Percentiles rank a stretch among this genome's conserved stretches.
These are phyloP conservation scores for Backusella luteola DNA, from an alignment of 192 early-diverging fungal species.

Conservation along the genomic window DNA sequence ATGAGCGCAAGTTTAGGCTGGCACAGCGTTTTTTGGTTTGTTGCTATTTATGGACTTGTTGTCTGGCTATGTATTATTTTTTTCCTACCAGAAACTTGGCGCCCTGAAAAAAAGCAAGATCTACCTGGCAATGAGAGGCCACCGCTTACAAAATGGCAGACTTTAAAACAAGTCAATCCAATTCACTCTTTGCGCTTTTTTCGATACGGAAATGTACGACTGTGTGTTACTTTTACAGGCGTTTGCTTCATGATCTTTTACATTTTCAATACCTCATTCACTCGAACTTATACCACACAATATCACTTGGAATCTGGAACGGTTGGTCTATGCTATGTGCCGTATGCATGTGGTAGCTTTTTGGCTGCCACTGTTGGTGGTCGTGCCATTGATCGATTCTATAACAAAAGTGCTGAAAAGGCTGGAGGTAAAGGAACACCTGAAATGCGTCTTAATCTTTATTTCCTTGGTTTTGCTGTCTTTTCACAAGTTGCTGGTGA, in stretches of 20 bases:
- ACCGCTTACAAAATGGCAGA: not conserved
- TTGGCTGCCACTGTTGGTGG: slow-evolving; percentile 19
- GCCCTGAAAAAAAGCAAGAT: not conserved
- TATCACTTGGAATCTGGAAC: slow-evolving; percentile 27
- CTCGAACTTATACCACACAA: slow-evolving; percentile 33
- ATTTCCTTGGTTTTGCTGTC: slow-evolving; percentile 14
- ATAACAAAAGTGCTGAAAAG: slow-evolving; percentile 16
- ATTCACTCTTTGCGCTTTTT: slow-evolving; percentile 19
- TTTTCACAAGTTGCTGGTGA: slow-evolving; percentile 12
- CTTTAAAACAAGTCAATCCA: slow-evolving; percentile 25
- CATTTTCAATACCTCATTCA: slow-evolving; percentile 30
- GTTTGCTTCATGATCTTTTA: slow-evolving; percentile 32
- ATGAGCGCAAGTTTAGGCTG: slow-evolving; percentile 32
- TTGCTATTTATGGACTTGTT: slow-evolving; percentile 20
- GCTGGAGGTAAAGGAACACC: slow-evolving; percentile 18
- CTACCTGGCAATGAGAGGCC: not conserved
- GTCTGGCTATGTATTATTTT: slow-evolving; percentile 25
- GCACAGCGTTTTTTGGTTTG: slow-evolving; percentile 33
- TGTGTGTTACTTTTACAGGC: slow-evolving; percentile 22
- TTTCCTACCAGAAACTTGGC: slow-evolving; percentile 37
- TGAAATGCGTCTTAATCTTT: slow-evolving; percentile 30
- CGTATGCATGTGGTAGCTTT: slow-evolving; percentile 27
- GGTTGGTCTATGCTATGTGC: slow-evolving; percentile 38
- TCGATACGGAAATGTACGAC: slow-evolving; percentile 17
- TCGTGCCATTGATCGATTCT: slow-evolving; percentile 19